phyloP scores from a whole-genome alignment of 805 yeast species.

The Dipodascus geniculatus region DNA sequence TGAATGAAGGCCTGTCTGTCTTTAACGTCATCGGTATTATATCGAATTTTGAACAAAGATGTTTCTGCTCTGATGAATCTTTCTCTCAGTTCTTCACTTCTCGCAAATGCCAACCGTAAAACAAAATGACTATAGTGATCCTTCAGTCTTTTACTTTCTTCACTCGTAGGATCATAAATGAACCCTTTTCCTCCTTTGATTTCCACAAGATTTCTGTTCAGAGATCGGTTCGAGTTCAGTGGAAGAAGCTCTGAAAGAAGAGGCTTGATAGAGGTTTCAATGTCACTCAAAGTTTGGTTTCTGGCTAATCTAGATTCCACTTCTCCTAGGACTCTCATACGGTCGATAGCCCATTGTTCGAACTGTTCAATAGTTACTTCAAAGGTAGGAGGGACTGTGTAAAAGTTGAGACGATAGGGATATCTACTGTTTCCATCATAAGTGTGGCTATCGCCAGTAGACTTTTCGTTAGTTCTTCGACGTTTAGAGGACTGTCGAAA shows the following conservation, averaged over 20 bases:
- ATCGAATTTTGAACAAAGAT: constrained; percentile 62
- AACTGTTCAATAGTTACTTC: constrained; percentile 89
- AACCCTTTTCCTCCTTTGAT: constrained; percentile 16
- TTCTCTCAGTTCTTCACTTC: constrained; percentile 64
- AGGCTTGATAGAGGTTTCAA: constrained; percentile 54
- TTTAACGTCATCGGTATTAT: constrained; percentile 41
- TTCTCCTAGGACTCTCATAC: constrained; percentile 72
- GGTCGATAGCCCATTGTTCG: constrained; percentile 91
- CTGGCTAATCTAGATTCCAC: constrained; percentile 66
- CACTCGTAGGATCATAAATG: not conserved
- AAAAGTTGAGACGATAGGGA: constrained; percentile 59
- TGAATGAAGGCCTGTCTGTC: constrained; percentile 68
- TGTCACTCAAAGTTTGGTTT: constrained; percentile 51
- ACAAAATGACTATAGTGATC: constrained; percentile 91
- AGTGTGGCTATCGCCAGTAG: constrained; percentile 26
- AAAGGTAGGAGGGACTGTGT: constrained; percentile 62
- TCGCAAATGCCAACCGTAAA: constrained; percentile 78
- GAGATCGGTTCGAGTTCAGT: constrained; percentile 27
- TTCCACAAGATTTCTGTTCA: not conserved
- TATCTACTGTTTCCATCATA: constrained; percentile 22
- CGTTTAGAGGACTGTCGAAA: constrained; percentile 19
- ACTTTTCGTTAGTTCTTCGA: constrained; percentile 24
- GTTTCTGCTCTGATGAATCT: constrained; percentile 73
- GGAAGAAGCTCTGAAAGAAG: constrained; percentile 56
- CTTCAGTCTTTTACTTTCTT: constrained; percentile 58